phyloP scores from a whole-genome alignment of 495 filamentous ascomycete genomes.

The Trypethelium eluteriae region DNA sequence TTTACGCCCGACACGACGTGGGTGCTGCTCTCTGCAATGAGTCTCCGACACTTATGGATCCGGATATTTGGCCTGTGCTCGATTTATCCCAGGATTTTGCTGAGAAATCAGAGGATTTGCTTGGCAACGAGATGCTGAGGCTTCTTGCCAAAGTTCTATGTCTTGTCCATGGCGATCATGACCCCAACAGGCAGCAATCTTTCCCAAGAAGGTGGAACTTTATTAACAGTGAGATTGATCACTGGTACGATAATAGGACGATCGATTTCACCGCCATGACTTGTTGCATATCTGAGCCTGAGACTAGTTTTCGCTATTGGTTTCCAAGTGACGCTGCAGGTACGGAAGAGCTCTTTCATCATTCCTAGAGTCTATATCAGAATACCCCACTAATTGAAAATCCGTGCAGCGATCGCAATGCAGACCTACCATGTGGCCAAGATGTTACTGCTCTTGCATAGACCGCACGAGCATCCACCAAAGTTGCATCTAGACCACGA shows the following conservation, averaged over 20 bases:
- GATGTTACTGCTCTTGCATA: not conserved
- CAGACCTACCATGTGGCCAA: not conserved
- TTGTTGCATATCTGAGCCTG: not conserved
- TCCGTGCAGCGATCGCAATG: not conserved
- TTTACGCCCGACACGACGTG: not conserved
- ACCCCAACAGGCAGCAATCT: not conserved
- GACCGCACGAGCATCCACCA: not conserved
- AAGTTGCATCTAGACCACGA: not conserved
- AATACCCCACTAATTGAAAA: no score
- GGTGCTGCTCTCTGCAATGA: not conserved
- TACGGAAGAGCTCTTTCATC: not conserved
- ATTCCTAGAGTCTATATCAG: no score
- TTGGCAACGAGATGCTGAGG: not conserved
- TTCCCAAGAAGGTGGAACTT: not conserved
- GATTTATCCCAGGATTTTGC: not conserved
- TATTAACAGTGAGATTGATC: not conserved
- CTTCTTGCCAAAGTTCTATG: not conserved
- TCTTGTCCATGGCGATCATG: not conserved
- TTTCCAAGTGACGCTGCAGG: not conserved
- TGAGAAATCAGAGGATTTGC: not conserved
- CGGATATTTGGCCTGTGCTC: not conserved
- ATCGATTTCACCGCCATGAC: not conserved
- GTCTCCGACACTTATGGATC: not conserved
- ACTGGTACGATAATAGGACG: not conserved
- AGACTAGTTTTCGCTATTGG: not conserved